A percentile compares a stretch with the other conserved stretches of the same genome.
phyloP scores from a whole-genome alignment of 2,329 filamentous ascomycete genomes.

The Penicillium sp. region DNA sequence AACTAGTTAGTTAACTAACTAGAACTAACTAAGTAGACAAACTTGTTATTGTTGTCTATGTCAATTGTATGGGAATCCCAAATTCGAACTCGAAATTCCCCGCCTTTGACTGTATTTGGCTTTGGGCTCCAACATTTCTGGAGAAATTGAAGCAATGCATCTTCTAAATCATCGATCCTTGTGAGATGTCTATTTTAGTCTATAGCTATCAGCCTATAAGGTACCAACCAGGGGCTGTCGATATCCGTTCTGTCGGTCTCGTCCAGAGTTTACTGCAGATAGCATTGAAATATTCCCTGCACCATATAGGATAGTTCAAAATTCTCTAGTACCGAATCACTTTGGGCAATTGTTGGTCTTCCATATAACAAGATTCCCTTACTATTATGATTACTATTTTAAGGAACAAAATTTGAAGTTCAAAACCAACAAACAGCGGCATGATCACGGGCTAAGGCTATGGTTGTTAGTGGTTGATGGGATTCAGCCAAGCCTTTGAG shows the following conservation, averaged over 20 bases:
- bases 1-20: no score
- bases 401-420: no score
- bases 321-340: not conserved
- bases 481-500: not conserved
- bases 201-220: not conserved
- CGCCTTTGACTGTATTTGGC: not conserved
- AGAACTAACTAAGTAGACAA: no score
- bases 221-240: constrained; percentile 4
- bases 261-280: constrained; percentile 12
- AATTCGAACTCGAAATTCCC: not conserved
- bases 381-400: no score
- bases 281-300: constrained; percentile 7
- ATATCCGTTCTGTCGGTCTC: constrained; percentile 12
- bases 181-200: not conserved
- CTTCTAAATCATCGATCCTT: not conserved
- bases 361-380: not conserved
- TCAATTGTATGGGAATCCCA: not conserved
- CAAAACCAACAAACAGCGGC: not conserved
- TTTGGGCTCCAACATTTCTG: not conserved
- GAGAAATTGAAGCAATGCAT: not conserved
- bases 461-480: not conserved
- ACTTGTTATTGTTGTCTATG: not conserved
- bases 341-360: not conserved
- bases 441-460: not conserved
- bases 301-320: constrained; percentile 1